Percentiles rank a stretch among this genome's conserved stretches.
These are phyloP conservation scores for Pleurotus platypus DNA, from an alignment of 768 basidiomycete genomes.

Conservation along the genomic window DNA sequence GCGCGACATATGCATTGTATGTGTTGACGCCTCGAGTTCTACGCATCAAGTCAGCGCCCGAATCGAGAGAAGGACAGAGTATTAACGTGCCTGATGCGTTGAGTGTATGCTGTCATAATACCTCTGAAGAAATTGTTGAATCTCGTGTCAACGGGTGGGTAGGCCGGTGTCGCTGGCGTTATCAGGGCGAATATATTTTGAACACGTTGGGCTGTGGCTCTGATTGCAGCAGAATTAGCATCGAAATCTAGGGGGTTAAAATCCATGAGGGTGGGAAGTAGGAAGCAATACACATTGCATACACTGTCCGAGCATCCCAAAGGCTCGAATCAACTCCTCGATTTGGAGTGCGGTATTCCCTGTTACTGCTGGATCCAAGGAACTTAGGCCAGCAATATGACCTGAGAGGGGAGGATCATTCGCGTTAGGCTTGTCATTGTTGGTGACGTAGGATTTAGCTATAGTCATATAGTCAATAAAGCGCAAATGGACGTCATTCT, in stretches of 20 bases:
- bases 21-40: constrained; percentile 2
- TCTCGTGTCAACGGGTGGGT: constrained; percentile 1
- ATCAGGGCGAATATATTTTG: neutral
- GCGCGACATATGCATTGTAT: neutral
- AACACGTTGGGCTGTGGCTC: neutral
- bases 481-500: too few species aligned
- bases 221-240: neutral
- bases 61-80: neutral
- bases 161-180: neutral
- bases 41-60: neutral
- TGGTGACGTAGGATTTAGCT: constrained; percentile 4
- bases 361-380: neutral
- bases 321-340: neutral
- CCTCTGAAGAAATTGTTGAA: constrained; percentile 1
- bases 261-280: neutral
- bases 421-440: neutral
- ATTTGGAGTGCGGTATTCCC: neutral
- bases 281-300: neutral
- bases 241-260: neutral
- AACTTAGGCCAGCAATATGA: neutral
- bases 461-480: too few species aligned
- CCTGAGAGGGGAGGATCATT: neutral
- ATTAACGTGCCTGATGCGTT: neutral
- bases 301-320: constrained; percentile 1
- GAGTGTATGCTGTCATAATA: neutral